These are phyloP conservation scores for Petunia axillaris DNA, from an alignment of 257 asterid species.

Conservation along the genomic window DNA sequence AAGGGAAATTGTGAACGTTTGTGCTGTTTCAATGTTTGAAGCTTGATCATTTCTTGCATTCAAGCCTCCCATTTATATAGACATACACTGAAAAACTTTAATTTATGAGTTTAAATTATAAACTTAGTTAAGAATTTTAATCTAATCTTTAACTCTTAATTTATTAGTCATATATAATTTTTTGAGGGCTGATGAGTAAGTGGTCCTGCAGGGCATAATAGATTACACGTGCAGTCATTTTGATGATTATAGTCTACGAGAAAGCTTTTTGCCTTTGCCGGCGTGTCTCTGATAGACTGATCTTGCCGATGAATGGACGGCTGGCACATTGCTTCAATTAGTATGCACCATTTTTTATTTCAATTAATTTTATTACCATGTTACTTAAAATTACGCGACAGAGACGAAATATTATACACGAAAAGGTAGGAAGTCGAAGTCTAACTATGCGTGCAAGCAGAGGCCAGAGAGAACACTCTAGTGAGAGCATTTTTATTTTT, in stretches of 20 bases:
- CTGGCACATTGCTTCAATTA: too few relatives aligned
- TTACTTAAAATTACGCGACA: too few relatives aligned
- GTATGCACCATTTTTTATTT: too few relatives aligned
- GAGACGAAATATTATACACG: too few relatives aligned
- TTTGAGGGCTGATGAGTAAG: constrained; percentile 5
- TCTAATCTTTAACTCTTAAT: too few relatives aligned
- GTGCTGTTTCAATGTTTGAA: constrained; percentile 29
- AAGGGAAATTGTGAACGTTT: constrained; percentile 53
- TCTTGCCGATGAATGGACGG: not conserved
- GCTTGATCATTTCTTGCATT: constrained; percentile 45
- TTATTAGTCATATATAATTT: not conserved
- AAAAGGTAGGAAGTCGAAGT: too few relatives aligned
- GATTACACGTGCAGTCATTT: constrained; percentile 52
- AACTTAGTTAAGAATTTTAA: not conserved
- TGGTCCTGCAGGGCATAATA: constrained; percentile 39
- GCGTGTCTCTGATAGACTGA: not conserved
- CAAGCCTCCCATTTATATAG: constrained; percentile 44
- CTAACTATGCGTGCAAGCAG: too few relatives aligned
- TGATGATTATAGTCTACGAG: constrained; percentile 28
- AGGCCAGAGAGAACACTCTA: too few relatives aligned
- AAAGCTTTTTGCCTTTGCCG: not conserved
- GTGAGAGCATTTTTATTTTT: too few relatives aligned
- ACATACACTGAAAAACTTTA: not conserved
- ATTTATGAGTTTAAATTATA: not conserved
- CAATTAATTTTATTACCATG: too few relatives aligned